These are phyloP conservation scores for Mucor indicus DNA, from an alignment of 371 early-diverging fungal species.

Conservation along the genomic window DNA sequence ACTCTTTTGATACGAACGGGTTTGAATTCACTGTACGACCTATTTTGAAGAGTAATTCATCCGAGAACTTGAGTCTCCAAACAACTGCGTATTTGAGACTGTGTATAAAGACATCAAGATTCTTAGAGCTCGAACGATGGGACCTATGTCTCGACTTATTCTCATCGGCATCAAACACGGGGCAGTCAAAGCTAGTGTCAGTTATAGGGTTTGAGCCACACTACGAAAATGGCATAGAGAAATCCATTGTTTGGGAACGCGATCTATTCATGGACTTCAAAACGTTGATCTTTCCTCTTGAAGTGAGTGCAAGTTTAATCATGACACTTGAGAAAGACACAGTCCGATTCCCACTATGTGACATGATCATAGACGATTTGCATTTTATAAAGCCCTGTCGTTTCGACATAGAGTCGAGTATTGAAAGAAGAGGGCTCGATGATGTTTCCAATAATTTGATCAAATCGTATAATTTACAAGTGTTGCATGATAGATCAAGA, in stretches of 20 bases:
- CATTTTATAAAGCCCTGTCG: slow-evolving; percentile 13
- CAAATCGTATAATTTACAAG: slow-evolving; percentile 4
- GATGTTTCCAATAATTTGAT: slow-evolving; percentile 10
- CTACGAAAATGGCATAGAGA: slow-evolving; percentile 19
- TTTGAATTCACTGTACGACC: slow-evolving; percentile 18
- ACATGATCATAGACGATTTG: slow-evolving; percentile 18
- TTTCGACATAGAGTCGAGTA: neutral
- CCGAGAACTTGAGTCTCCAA: slow-evolving; percentile 2
- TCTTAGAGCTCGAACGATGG: slow-evolving; percentile 20
- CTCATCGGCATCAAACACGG: neutral
- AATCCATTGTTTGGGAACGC: slow-evolving; percentile 17
- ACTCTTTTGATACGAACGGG: slow-evolving; percentile 17
- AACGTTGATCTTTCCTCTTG: neutral
- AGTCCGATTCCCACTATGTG: slow-evolving; percentile 9
- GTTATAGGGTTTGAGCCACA: slow-evolving; percentile 15
- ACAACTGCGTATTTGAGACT: slow-evolving; percentile 6
- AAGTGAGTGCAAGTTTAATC: slow-evolving; percentile 1
- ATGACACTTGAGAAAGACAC: slow-evolving; percentile 1
- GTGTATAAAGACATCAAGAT: slow-evolving; percentile 11
- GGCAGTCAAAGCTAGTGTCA: slow-evolving; percentile 2
- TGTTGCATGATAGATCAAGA: slow-evolving; percentile 3
- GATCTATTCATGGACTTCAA: slow-evolving; percentile 10
- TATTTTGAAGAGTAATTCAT: slow-evolving; percentile 2
- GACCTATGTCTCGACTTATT: slow-evolving; percentile 2
- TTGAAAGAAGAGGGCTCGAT: slow-evolving; percentile 14